phyloP scores from a whole-genome alignment of 2,329 filamentous ascomycete species.

The Botryotinia calthae region DNA sequence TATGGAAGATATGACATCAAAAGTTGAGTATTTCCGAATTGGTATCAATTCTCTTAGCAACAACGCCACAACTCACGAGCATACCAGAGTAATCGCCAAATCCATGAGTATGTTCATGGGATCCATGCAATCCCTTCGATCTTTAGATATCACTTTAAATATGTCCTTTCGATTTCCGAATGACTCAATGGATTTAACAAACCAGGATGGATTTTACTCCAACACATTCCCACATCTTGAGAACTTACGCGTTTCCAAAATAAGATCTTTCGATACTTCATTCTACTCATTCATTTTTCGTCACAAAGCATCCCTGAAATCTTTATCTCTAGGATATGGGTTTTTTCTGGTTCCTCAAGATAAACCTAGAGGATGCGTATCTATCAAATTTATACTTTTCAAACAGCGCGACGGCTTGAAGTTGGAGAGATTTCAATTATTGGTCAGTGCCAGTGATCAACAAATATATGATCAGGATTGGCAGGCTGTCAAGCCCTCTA shows the following conservation, averaged over 20 bases:
- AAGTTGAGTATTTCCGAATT: constrained; percentile 2
- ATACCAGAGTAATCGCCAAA: background rate
- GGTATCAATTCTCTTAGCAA: constrained; percentile 6
- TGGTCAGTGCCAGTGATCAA: constrained; percentile 12
- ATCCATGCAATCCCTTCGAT: constrained; percentile 11
- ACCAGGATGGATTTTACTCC: background rate
- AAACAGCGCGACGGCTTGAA: background rate
- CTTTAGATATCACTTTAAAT: constrained; percentile 1
- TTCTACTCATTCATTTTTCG: constrained; percentile 7
- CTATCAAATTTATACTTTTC: constrained; percentile 7
- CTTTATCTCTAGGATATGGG: constrained; percentile 3
- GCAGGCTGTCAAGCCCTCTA: background rate
- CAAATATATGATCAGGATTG: constrained; percentile 9
- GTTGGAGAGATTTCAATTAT: constrained; percentile 18
- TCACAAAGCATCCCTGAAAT: constrained; percentile 10
- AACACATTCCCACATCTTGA: constrained; percentile 10
- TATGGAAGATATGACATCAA: constrained; percentile 3
- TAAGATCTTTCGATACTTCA: background rate
- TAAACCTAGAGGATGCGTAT: background rate
- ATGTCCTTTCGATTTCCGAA: constrained; percentile 13
- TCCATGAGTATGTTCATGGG: constrained; percentile 8
- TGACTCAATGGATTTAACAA: background rate
- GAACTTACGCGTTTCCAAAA: constrained; percentile 11
- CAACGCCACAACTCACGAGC: background rate
- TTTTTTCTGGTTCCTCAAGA: constrained; percentile 8